Percentiles rank a stretch among this genome's conserved stretches.
Conservation (phyloP, 306 rosid genomes). For the Cotoneaster glaucophyllus region DNA sequence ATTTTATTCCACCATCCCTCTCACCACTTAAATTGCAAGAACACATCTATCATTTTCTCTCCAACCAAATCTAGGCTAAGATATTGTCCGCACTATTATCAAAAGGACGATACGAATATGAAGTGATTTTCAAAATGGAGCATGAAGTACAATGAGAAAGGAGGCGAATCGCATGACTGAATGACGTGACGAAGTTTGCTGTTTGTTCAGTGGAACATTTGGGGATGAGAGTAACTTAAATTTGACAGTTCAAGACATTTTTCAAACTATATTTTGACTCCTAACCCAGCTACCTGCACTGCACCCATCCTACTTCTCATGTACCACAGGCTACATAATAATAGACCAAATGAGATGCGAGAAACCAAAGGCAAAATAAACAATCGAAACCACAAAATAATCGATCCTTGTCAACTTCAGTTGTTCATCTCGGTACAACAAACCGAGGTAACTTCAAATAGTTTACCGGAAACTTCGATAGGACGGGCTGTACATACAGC, state of each 20-base stretch:
- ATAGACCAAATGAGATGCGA: neutral
- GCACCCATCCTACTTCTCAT: slow-evolving; percentile 13
- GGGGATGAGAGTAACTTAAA: neutral
- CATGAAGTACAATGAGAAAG: too few species aligned
- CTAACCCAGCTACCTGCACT: slow-evolving; percentile 18
- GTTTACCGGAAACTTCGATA: slow-evolving; percentile 66
- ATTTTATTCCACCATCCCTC: too few species aligned
- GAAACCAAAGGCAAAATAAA: neutral
- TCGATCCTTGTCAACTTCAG: neutral
- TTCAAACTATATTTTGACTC: slow-evolving; percentile 7
- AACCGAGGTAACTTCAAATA: neutral
- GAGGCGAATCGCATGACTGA: too few species aligned
- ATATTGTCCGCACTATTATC: too few species aligned
- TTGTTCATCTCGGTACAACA: neutral
- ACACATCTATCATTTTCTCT: too few species aligned
- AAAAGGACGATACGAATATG: too few species aligned
- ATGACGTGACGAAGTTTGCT: too few species aligned
- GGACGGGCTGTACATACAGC: slow-evolving; percentile 82
- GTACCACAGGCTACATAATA: slow-evolving; percentile 6
- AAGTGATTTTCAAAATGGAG: too few species aligned
- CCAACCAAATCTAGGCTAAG: too few species aligned
- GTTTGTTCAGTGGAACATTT: neutral
- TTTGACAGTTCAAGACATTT: slow-evolving; percentile 7
- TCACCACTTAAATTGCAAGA: too few species aligned
- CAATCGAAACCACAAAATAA: neutral